A percentile compares a stretch with the other conserved stretches of the same genome.
Conservation (phyloP, 208 protist species). For the Leishmania mexicana region DNA sequence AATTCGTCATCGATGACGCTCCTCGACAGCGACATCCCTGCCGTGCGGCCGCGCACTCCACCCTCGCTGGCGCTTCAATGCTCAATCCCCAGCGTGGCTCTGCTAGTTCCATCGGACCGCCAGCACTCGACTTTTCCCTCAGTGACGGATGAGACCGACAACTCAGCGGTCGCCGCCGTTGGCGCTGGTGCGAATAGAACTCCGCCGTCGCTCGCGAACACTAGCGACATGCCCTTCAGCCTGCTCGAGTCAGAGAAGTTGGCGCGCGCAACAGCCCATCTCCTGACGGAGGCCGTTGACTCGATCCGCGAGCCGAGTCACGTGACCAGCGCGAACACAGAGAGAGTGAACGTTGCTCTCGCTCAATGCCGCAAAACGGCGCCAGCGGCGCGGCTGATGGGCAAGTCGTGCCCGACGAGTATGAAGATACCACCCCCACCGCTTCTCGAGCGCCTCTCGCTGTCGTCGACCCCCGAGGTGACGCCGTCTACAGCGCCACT, state of each 20-base stretch:
- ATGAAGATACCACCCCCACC: neutral
- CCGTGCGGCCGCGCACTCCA: neutral
- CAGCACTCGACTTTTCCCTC: neutral
- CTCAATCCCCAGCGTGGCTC: neutral
- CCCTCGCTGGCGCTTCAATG: neutral
- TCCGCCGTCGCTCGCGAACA: neutral
- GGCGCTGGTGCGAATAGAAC: neutral
- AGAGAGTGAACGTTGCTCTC: neutral
- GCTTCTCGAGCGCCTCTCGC: neutral
- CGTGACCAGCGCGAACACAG: neutral
- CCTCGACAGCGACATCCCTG: neutral
- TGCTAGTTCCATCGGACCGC: neutral
- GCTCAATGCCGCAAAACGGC: neutral
- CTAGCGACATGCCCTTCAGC: neutral
- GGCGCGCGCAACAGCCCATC: neutral
- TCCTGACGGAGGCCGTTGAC: neutral
- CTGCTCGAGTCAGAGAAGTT: slow-evolving; percentile 4
- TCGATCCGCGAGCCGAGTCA: neutral
- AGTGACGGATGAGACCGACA: neutral
- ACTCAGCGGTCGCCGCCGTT: neutral
- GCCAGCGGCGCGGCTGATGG: neutral
- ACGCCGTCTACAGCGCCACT: neutral
- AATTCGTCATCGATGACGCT: slow-evolving; percentile 2
- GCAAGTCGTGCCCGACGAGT: neutral
- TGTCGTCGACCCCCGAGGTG: neutral